Conservation (phyloP, 768 basidiomycete species). For the Lactifluus hygrophoroides region DNA sequence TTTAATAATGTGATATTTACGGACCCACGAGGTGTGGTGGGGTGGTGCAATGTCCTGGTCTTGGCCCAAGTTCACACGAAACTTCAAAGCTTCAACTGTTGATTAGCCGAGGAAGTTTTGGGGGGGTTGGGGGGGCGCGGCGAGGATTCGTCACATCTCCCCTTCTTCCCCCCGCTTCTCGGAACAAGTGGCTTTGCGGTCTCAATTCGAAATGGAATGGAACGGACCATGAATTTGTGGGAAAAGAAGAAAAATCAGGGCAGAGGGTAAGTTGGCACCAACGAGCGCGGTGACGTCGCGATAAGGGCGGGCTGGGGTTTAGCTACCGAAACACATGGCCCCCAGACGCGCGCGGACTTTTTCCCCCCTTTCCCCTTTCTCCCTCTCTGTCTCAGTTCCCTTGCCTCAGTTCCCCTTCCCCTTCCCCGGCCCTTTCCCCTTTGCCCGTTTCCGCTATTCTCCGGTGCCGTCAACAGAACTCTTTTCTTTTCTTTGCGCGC, state of each 20-base stretch:
- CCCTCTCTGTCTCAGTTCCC: background rate
- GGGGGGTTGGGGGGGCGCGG: too few relatives aligned
- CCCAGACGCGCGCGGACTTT: background rate
- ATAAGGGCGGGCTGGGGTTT: too few relatives aligned
- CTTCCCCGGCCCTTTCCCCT: background rate
- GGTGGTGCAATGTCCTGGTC: background rate
- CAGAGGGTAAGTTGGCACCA: background rate
- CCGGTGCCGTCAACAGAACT: background rate
- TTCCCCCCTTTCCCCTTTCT: background rate
- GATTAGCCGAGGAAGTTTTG: too few relatives aligned
- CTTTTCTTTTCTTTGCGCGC: background rate
- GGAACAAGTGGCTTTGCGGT: too few relatives aligned
- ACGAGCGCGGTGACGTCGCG: slow-evolving; percentile 2
- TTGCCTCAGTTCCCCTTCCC: background rate
- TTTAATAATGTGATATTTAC: background rate
- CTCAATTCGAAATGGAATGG: too few relatives aligned
- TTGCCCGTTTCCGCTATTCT: too few relatives aligned
- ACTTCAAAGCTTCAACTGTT: too few relatives aligned
- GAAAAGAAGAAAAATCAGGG: background rate
- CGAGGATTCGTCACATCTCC: too few relatives aligned
- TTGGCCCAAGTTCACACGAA: background rate
- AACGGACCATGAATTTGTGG: background rate
- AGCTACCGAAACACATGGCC: background rate
- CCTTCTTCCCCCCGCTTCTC: too few relatives aligned
- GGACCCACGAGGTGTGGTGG: background rate